A percentile compares a stretch with the other conserved stretches of the same genome.
Conservation (phyloP, 2,329 filamentous ascomycete species). For the Clarireedia monteithiana region DNA sequence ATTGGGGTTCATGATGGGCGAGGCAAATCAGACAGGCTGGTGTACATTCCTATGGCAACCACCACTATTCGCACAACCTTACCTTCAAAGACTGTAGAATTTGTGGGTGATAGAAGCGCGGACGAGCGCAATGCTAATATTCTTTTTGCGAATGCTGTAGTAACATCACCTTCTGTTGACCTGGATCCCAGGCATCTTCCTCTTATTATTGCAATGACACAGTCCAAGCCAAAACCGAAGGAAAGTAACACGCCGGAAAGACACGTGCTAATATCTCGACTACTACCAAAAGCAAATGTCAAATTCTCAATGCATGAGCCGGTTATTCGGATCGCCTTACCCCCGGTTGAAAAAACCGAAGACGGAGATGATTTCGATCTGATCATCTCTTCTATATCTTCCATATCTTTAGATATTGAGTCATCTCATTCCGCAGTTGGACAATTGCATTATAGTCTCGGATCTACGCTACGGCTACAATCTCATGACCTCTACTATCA, state of each 20-base stretch:
- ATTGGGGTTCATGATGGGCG: slow-evolving; percentile 87
- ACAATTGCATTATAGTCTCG: slow-evolving; percentile 79
- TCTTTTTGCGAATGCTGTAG: slow-evolving; percentile 88
- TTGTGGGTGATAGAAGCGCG: slow-evolving; percentile 60
- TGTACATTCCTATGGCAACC: slow-evolving; percentile 96
- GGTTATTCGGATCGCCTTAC: slow-evolving; percentile 81
- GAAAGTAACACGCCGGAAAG: slow-evolving; percentile 39
- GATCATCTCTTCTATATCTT: slow-evolving; percentile 91
- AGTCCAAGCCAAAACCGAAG: slow-evolving; percentile 41
- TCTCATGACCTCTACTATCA: slow-evolving; percentile 93
- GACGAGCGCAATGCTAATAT: slow-evolving; percentile 93
- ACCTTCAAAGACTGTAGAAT: slow-evolving; percentile 86
- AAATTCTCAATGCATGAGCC: slow-evolving; percentile 97
- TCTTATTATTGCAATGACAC: slow-evolving; percentile 69
- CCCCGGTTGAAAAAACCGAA: slow-evolving; percentile 58
- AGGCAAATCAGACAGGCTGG: slow-evolving; percentile 73
- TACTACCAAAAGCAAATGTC: slow-evolving; percentile 87
- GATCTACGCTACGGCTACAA: slow-evolving; percentile 73
- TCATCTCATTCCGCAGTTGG: slow-evolving; percentile 87
- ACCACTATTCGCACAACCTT: slow-evolving; percentile 90
- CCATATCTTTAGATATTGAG: slow-evolving; percentile 85
- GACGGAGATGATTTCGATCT: slow-evolving; percentile 83
- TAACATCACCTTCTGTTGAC: slow-evolving; percentile 92
- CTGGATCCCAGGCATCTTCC: slow-evolving; percentile 88
- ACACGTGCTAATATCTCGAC: slow-evolving; percentile 73